Conservation (phyloP, 352 stramenopile genomes). For the Phytopythium aichiense region DNA sequence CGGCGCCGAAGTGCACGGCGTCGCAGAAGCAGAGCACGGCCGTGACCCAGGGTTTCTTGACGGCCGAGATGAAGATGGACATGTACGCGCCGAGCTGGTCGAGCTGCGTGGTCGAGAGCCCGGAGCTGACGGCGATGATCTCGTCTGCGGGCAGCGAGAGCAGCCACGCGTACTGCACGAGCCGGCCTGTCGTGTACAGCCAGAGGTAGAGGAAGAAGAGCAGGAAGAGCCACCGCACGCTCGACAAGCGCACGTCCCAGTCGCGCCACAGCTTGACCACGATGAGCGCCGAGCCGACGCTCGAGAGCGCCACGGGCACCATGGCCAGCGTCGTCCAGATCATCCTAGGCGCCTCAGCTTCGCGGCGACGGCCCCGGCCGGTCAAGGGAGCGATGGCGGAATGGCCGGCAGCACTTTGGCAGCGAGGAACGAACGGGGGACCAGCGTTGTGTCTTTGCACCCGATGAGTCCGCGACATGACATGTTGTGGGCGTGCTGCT, state of each 20-base stretch:
- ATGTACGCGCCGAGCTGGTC: constrained; percentile 30
- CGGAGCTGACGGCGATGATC: constrained; percentile 15
- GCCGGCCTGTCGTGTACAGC: constrained; percentile 16
- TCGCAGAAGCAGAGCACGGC: constrained; percentile 25
- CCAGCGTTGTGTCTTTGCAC: constrained; percentile 1
- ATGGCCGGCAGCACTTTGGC: too few relatives aligned
- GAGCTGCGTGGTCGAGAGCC: constrained; percentile 17
- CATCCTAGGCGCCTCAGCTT: constrained; percentile 9
- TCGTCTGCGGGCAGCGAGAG: constrained; percentile 12
- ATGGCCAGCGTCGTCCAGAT: constrained; percentile 27
- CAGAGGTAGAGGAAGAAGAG: constrained; percentile 35
- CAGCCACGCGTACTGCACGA: constrained; percentile 17
- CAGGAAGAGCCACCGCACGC: constrained; percentile 32
- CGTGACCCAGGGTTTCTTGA: constrained; percentile 15
- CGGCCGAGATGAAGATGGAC: constrained; percentile 15
- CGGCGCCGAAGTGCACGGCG: constrained; percentile 26
- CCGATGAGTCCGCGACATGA: background rate
- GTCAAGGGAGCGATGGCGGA: too few relatives aligned
- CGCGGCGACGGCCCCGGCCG: too few relatives aligned
- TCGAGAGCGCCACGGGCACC: constrained; percentile 15
- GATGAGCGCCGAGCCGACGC: constrained; percentile 17
- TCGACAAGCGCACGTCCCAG: constrained; percentile 35
- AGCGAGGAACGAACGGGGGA: too few relatives aligned
- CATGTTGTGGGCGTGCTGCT: constrained; percentile 5
- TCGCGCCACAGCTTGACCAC: constrained; percentile 23